Conservation (phyloP, 106 monocot species). For the Iris macrosiphon region DNA sequence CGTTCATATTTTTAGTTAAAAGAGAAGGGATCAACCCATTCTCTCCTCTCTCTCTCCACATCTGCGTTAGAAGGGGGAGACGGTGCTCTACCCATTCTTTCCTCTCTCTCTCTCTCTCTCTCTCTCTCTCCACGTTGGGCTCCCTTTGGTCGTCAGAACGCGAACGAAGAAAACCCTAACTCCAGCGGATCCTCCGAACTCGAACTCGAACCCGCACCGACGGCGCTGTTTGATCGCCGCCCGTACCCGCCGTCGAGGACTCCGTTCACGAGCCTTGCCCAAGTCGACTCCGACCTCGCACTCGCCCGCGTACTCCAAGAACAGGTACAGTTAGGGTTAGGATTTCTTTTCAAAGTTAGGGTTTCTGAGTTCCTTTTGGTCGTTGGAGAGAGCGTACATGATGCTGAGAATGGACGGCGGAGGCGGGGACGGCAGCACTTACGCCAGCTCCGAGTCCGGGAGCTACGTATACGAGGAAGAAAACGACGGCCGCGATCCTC, state of each 20-base stretch:
- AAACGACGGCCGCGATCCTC: slow-evolving; percentile 5
- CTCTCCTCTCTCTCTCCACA: no score
- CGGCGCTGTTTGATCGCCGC: not conserved
- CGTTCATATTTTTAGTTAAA: no score
- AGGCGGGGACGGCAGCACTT: slow-evolving; percentile 30
- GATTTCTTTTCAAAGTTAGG: not conserved
- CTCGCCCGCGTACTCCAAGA: slow-evolving; percentile 88
- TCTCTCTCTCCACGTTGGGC: no score
- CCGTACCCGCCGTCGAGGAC: slow-evolving; percentile 21
- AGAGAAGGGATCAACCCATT: no score
- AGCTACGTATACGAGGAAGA: slow-evolving; percentile 51
- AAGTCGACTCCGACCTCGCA: slow-evolving; percentile 91
- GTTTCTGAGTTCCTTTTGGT: not conserved
- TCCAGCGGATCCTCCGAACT: slow-evolving; percentile 5
- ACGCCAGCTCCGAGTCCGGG: slow-evolving; percentile 34
- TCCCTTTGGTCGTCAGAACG: no score
- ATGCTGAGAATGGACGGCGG: slow-evolving; percentile 64
- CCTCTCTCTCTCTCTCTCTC: no score
- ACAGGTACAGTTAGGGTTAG: slow-evolving; percentile 42
- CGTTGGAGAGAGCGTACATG: slow-evolving; percentile 96
- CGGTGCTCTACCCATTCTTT: no score
- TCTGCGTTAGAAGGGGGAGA: no score
- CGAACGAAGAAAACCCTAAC: slow-evolving; percentile 26
- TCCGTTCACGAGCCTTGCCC: slow-evolving; percentile 88
- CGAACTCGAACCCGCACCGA: not conserved